Evolutionary conservation across 306 rosid species (phyloP).

Genomic region (apple (Malus domestica)): DNA sequence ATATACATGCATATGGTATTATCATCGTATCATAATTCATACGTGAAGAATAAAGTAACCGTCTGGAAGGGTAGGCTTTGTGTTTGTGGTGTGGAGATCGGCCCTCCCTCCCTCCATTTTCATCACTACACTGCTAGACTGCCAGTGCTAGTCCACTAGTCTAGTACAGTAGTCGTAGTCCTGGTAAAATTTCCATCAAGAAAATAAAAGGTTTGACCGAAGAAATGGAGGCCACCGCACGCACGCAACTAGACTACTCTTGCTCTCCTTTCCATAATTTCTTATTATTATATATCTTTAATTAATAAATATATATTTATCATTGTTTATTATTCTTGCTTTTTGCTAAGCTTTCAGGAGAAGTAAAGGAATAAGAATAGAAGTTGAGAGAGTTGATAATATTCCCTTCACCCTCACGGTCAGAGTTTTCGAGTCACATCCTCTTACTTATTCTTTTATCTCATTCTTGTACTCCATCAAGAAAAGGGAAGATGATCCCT

Average conservation of each 20-base stretch:
- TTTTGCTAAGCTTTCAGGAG: slow-evolving; percentile 19
- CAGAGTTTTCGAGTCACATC: not conserved
- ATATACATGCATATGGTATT: too few species aligned
- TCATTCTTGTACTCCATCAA: not conserved
- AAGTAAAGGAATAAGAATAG: not conserved
- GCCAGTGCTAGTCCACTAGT: not conserved
- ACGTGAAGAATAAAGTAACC: not conserved
- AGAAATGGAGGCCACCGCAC: slow-evolving; percentile 27
- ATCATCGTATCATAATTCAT: too few species aligned
- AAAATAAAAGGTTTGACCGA: slow-evolving; percentile 31
- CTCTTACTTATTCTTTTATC: slow-evolving; percentile 4
- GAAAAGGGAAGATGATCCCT: too few species aligned
- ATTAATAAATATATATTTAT: not conserved
- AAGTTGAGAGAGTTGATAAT: not conserved
- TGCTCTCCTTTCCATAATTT: not conserved
- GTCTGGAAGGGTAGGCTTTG: not conserved
- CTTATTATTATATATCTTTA: not conserved
- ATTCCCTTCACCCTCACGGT: not conserved
- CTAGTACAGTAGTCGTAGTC: too few species aligned
- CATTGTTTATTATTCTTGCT: too few species aligned
- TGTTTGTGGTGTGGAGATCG: not conserved
- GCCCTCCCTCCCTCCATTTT: not conserved
- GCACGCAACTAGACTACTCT: slow-evolving; percentile 6
- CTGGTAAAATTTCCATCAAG: not conserved
- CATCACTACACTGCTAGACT: not conserved